A percentile compares a stretch with the other conserved stretches of the same genome.
These are phyloP conservation scores for Metschnikowia noctiluminum DNA, from an alignment of 805 yeast genomes.

Conservation along the genomic window DNA sequence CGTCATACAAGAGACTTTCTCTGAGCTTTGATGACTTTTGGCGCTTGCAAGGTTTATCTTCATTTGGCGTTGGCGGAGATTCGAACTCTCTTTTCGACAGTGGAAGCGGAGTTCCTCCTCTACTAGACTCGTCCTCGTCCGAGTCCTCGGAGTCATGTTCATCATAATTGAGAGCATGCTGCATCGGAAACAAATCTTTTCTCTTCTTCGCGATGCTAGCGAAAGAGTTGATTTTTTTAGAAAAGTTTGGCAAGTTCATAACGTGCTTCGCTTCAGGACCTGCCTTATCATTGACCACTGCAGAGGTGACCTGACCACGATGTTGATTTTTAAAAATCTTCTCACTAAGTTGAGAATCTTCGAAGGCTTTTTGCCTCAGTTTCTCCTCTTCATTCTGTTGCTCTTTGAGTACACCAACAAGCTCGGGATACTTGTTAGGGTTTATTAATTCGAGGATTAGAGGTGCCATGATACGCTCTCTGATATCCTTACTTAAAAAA, in stretches of 20 bases:
- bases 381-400: constrained; percentile 21
- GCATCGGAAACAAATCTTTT: constrained; percentile 44
- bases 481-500: constrained; percentile 65
- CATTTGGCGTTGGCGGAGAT: constrained; percentile 21
- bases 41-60: constrained; percentile 21
- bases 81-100: constrained; percentile 29
- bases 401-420: constrained; percentile 33
- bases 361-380: constrained; percentile 5
- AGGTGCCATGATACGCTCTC: constrained; percentile 71
- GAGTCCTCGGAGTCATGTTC: constrained; percentile 33
- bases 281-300: neutral
- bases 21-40: constrained; percentile 24
- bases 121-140: constrained; percentile 35
- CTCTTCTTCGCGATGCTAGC: constrained; percentile 25
- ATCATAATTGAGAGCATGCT: constrained; percentile 50
- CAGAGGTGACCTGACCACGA: neutral
- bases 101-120: constrained; percentile 35
- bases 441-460: constrained; percentile 58
- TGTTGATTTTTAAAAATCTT: neutral
- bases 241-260: constrained; percentile 32
- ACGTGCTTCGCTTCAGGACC: constrained; percentile 6
- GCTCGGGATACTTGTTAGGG: constrained; percentile 55
- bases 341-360: constrained; percentile 1
- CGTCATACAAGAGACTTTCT: constrained; percentile 29
- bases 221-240: constrained; percentile 27